phyloP scores from a whole-genome alignment of 192 early-diverging fungal genomes.

The Coemansia sp. region DNA sequence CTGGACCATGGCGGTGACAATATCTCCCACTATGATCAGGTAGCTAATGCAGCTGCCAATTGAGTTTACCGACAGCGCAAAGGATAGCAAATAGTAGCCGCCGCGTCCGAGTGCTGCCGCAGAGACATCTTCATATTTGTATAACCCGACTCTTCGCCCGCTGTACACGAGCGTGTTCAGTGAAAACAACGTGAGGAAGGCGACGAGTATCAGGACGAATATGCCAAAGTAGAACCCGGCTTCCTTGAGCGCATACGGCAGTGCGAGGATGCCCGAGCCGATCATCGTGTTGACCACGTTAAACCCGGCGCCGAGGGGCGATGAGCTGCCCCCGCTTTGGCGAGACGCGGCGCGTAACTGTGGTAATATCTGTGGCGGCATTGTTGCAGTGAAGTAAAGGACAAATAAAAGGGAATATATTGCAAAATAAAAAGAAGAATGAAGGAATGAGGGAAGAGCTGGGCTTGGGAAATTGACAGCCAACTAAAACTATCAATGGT shows the following conservation, averaged over 20 bases:
- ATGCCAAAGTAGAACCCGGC: conserved; percentile 66
- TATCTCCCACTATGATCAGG: conserved; percentile 57
- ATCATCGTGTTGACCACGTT: conserved; percentile 73
- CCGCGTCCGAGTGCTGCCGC: conserved; percentile 54
- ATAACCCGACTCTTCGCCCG: conserved; percentile 56
- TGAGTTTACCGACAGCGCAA: conserved; percentile 62
- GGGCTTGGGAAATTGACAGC: neutral
- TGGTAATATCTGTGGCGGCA: neutral
- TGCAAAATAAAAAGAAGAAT: neutral
- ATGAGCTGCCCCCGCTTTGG: conserved; percentile 9
- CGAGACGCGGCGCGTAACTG: neutral
- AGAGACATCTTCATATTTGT: conserved; percentile 59
- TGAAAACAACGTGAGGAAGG: conserved; percentile 54
- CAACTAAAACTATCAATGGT: neutral
- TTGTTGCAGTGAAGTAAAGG: neutral
- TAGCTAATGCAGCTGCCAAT: conserved; percentile 68
- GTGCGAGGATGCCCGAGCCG: conserved; percentile 68
- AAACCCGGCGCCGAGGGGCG: conserved; percentile 52
- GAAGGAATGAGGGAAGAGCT: neutral
- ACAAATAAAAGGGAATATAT: neutral
- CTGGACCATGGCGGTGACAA: conserved; percentile 22
- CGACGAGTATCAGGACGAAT: conserved; percentile 49
- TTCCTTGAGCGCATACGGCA: conserved; percentile 66
- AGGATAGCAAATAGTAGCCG: conserved; percentile 59
- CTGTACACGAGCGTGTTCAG: conserved; percentile 61